Evolutionary conservation across 108 stramenopile genomes (phyloP).

Genomic region (Nitzschia putrida): DNA sequence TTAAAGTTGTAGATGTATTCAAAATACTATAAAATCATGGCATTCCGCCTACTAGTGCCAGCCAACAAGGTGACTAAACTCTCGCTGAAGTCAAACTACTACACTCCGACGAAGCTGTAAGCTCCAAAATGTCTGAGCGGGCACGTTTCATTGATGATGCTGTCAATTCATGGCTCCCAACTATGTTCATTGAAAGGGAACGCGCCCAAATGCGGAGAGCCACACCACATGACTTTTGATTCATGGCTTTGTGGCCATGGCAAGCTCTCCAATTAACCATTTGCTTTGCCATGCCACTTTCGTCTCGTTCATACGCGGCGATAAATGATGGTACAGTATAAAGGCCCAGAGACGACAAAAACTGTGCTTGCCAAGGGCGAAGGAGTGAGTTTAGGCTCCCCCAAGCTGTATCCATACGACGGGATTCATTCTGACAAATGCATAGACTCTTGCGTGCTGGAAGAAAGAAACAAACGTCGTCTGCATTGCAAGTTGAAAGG

Average conservation of each 20-base stretch:
- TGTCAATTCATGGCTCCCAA: too few relatives aligned
- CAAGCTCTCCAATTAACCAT: conserved; percentile 53
- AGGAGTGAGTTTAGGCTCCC: conserved; percentile 45
- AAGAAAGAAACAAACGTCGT: conserved; percentile 61
- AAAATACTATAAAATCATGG: too few relatives aligned
- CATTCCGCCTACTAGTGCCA: too few relatives aligned
- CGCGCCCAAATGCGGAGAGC: conserved; percentile 64
- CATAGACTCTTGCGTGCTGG: conserved; percentile 13
- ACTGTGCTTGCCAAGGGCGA: conserved; percentile 66
- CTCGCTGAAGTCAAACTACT: too few relatives aligned
- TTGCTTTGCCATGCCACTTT: conserved; percentile 32
- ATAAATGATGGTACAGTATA: conserved; percentile 43
- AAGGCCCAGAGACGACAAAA: conserved; percentile 38
- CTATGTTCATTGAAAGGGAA: conserved; percentile 46
- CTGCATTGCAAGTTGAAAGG: conserved; percentile 45
- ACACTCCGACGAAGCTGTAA: too few relatives aligned
- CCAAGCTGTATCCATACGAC: conserved; percentile 7
- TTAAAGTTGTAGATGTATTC: too few relatives aligned
- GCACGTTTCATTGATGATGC: too few relatives aligned
- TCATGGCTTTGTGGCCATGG: conserved; percentile 26
- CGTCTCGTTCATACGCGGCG: conserved; percentile 26
- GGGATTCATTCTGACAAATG: too few relatives aligned
- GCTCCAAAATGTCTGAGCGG: too few relatives aligned
- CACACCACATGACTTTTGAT: conserved; percentile 55
- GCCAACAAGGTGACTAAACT: too few relatives aligned